These are phyloP conservation scores for Tetradesmus obliquus DNA, from an alignment of 139 green algal genomes.

Conservation along the genomic window DNA sequence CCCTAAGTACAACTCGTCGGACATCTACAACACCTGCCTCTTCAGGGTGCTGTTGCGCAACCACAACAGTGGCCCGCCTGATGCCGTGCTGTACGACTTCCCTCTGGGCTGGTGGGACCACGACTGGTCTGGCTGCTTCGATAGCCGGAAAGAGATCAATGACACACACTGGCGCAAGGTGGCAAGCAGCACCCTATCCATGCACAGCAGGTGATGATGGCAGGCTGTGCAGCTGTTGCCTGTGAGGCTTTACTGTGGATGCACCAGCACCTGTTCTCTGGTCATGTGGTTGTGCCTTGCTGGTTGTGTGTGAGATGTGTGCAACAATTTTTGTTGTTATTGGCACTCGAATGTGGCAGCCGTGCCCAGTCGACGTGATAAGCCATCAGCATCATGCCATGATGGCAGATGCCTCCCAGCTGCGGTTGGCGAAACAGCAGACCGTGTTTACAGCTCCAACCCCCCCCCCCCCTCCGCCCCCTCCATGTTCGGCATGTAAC, in stretches of 20 bases:
- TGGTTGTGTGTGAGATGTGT: no score
- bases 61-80: slow-evolving; percentile 19
- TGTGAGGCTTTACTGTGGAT: no score
- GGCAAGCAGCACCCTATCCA: not conserved
- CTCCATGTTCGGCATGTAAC: no score
- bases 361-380: not conserved
- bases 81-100: slow-evolving; percentile 25
- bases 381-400: no score
- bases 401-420: no score
- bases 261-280: no score
- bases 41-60: slow-evolving; percentile 17
- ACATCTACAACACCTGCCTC: slow-evolving; percentile 39
- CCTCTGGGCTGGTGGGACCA: slow-evolving; percentile 18
- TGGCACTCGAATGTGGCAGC: not conserved
- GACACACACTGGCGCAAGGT: not conserved
- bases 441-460: no score
- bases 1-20: not conserved
- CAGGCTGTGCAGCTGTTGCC: not conserved
- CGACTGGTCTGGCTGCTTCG: not conserved
- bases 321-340: no score
- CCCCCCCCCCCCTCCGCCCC: no score
- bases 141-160: not conserved
- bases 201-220: slow-evolving; percentile 10
- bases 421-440: no score
- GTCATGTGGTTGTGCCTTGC: no score